Evolutionary conservation across 805 yeast species (phyloP).

Genomic region (Ogataea minuta): DNA sequence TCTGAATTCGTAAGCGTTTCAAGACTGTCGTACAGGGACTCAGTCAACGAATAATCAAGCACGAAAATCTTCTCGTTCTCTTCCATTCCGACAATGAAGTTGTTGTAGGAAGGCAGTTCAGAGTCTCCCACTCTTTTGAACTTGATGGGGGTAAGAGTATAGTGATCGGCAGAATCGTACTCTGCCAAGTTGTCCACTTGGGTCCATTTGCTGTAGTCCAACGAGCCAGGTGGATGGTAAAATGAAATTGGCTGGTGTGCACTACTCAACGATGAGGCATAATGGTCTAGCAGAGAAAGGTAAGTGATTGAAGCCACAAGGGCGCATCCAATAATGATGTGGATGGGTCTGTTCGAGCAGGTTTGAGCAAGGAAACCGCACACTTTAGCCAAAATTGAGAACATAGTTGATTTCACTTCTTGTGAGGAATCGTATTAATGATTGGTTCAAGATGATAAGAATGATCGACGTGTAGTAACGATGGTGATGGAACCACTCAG

Average conservation of each 20-base stretch:
- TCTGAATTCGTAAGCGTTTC: conserved; percentile 29
- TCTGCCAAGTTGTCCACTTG: conserved; percentile 41
- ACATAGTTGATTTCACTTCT: no score
- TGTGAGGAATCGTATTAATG: neutral
- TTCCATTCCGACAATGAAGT: conserved; percentile 40
- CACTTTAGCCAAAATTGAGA: conserved; percentile 21
- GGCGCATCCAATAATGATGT: conserved; percentile 69
- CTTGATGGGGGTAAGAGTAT: conserved; percentile 53
- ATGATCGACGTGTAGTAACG: no score
- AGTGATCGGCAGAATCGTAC: conserved; percentile 43
- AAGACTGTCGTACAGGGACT: conserved; percentile 24
- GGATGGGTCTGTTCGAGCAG: conserved; percentile 84
- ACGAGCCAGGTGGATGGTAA: conserved; percentile 36
- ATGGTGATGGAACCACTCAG: no score
- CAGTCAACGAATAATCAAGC: conserved; percentile 27
- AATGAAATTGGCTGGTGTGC: conserved; percentile 27
- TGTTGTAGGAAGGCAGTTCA: conserved; percentile 41
- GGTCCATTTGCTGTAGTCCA: conserved; percentile 45
- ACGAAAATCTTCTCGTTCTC: conserved; percentile 42
- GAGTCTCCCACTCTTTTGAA: conserved; percentile 47
- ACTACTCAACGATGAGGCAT: conserved; percentile 34
- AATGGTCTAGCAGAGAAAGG: conserved; percentile 68
- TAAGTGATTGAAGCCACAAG: conserved; percentile 79
- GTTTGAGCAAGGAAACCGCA: conserved; percentile 37
- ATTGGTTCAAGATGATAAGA: neutral